phyloP scores from a whole-genome alignment of 1,139 yeast genomes.

The Hansenula sp. region DNA sequence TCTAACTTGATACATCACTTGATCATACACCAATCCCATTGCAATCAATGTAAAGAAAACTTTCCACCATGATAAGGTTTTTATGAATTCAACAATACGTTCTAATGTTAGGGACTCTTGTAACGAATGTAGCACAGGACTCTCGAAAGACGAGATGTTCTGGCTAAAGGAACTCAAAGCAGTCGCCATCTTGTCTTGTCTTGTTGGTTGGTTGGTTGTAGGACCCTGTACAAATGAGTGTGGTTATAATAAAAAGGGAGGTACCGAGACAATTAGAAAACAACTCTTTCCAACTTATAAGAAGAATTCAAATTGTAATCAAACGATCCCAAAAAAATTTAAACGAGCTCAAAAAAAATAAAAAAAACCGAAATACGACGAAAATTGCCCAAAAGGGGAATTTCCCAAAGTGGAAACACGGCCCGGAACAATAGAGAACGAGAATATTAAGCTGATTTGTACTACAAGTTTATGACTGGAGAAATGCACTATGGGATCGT shows the following conservation, averaged over 20 bases:
- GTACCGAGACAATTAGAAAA: not conserved
- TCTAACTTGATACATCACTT: constrained; percentile 65
- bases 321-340: not conserved
- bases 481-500: too few relatives aligned
- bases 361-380: too few relatives aligned
- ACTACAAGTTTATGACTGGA: too few relatives aligned
- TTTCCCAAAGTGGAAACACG: not conserved
- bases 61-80: constrained; percentile 42
- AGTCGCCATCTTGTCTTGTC: constrained; percentile 5
- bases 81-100: not conserved
- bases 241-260: too few relatives aligned
- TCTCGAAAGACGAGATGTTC: constrained; percentile 13
- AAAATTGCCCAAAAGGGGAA: not conserved
- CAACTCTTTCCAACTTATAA: not conserved
- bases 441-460: too few relatives aligned
- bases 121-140: constrained; percentile 9
- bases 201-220: not conserved
- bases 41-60: constrained; percentile 46
- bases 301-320: constrained; percentile 1
- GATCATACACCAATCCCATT: constrained; percentile 66
- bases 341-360: not conserved
- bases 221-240: not conserved
- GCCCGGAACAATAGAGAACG: too few relatives aligned
- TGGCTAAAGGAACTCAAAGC: constrained; percentile 13
- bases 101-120: constrained; percentile 6